Evolutionary conservation across 2,329 filamentous ascomycete species (phyloP).

Genomic region (Pyrenophora seminiperda): DNA sequence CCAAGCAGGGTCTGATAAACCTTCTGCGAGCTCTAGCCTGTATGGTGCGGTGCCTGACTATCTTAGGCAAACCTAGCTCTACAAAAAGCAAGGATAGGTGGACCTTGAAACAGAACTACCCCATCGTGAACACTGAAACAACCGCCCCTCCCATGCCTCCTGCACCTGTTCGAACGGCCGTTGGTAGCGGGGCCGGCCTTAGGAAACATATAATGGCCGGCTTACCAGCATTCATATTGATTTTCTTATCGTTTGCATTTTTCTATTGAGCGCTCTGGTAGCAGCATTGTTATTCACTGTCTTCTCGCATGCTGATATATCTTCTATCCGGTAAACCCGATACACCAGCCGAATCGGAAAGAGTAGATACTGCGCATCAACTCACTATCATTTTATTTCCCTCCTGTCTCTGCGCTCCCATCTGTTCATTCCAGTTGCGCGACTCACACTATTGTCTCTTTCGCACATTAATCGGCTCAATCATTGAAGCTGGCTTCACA

Average conservation of each 20-base stretch:
- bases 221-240: constrained; percentile 8
- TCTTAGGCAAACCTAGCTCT: constrained; percentile 1
- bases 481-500: constrained; percentile 13
- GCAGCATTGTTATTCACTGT: not conserved
- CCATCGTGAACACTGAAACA: constrained; percentile 22
- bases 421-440: no score
- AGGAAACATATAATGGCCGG: constrained; percentile 17
- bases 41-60: constrained; percentile 16
- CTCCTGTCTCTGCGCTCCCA: no score
- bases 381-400: no score
- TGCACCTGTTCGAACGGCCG: constrained; percentile 9
- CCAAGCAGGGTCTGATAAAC: constrained; percentile 10
- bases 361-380: constrained; percentile 1
- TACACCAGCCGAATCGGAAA: constrained; percentile 2
- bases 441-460: no score
- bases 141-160: constrained; percentile 14
- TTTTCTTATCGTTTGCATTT: constrained; percentile 12
- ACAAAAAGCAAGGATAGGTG: constrained; percentile 14
- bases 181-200: constrained; percentile 4
- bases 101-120: constrained; percentile 24
- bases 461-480: not conserved
- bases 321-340: constrained; percentile 2
- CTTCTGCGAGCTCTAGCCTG: constrained; percentile 15
- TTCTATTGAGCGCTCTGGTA: constrained; percentile 10
- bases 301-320: constrained; percentile 1